A percentile compares a stretch with the other conserved stretches of the same genome.
Conservation (phyloP, 495 filamentous ascomycete genomes). For the Aspergillus nidulans region DNA sequence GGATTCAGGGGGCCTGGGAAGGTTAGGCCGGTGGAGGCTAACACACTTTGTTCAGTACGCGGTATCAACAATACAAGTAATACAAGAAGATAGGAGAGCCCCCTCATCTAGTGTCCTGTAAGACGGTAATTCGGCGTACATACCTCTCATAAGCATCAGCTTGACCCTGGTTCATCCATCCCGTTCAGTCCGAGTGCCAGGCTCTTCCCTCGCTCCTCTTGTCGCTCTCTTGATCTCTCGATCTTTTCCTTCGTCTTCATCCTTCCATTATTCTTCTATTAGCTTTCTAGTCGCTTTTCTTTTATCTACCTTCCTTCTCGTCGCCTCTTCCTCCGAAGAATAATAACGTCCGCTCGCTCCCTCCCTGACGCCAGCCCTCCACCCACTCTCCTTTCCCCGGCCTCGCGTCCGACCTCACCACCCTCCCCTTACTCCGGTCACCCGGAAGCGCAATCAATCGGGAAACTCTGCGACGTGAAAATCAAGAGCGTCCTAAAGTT, state of each 20-base stretch:
- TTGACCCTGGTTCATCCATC: neutral
- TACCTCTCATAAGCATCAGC: neutral
- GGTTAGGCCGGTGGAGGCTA: neutral
- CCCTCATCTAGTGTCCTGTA: neutral
- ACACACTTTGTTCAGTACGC: neutral
- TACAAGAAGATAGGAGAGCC: neutral
- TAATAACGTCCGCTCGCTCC: conserved; percentile 8
- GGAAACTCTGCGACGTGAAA: neutral
- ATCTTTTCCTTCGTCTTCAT: conserved; percentile 16
- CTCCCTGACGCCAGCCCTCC: conserved; percentile 7
- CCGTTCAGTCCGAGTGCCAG: neutral
- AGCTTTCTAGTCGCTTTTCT: conserved; percentile 15
- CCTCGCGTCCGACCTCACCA: conserved; percentile 8
- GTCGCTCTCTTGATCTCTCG: conserved; percentile 12
- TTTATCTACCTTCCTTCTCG: conserved; percentile 13
- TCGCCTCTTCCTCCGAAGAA: conserved; percentile 3
- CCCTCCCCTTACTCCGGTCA: conserved; percentile 7
- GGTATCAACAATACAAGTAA: neutral
- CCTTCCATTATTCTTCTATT: conserved; percentile 23
- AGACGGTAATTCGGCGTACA: neutral
- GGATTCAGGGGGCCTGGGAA: neutral
- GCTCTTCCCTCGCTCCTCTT: conserved; percentile 7
- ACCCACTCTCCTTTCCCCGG: conserved; percentile 3
- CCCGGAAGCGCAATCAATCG: conserved; percentile 10
- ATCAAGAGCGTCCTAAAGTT: conserved; percentile 2